Evolutionary conservation across 805 yeast species (phyloP), one percentile per base, ranked within the genome.

Genomic region (Myxozyma neotropica): DNA sequence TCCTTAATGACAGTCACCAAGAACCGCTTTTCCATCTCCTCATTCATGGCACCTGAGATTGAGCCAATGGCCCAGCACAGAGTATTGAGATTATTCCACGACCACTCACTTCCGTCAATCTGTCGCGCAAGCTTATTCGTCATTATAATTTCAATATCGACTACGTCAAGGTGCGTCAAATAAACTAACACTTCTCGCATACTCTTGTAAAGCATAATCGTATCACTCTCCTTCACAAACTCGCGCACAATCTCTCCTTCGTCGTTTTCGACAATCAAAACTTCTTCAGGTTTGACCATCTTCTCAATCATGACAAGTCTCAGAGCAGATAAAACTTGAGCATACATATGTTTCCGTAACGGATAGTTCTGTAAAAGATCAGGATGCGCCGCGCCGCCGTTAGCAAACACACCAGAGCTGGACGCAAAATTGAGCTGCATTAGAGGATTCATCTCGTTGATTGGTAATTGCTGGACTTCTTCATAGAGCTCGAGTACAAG

Each of bases 1-100:
- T 93, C 97, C 75, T 90, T 94, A 68, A 94, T 93, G 33, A 94
- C 97, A 15, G 90, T 82, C 42, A 94, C 97, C 65, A 94, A 80
- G 72, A 94, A 94, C 69, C 94, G 83, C 76, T 92, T 94, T 73
- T 94, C 99, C 83, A 93, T 88, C 67, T 91, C 96, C 77, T 94
- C 98, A 72, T 89, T 91, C 99, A 94, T 94, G 0, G 99, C 89
- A 72, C 99, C 98, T 2, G 97, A 90, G 60, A 94, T 94, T 15
- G 98, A 93, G 64, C 99, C 99, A 73, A 94, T 94, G 10, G 99
- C 99, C 99, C 99, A 94, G 79, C 98, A 94, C 66, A 94, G 77
- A 2, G 98, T 94, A 74, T 94, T 94, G 70, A 94, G 87, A 72
- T 93, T 93, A 73, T 91, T 95, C 98, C 99, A 94, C 29, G 97